Evolutionary conservation across 371 early-diverging fungal species (phyloP).

Genomic region (Apophysomyces elegans): DNA sequence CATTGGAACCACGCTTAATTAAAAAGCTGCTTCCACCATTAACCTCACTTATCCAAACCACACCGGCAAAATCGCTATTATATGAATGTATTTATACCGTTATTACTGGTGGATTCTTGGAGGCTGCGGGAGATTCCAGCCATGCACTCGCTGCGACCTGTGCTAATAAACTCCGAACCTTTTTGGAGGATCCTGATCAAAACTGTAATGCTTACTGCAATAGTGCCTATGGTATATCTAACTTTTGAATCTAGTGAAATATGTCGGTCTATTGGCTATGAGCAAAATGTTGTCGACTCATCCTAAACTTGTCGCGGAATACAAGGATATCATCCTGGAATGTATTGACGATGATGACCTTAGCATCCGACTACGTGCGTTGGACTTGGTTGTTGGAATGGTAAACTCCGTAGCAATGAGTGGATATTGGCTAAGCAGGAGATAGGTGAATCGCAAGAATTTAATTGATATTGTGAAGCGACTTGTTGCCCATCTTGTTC

Average conservation of each 20-base stretch:
- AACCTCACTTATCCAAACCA: conserved; percentile 83
- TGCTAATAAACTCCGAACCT: conserved; percentile 81
- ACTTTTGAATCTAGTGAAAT: conserved; percentile 68
- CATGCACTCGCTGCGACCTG: conserved; percentile 84
- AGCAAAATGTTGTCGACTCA: conserved; percentile 79
- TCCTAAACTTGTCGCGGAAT: conserved; percentile 83
- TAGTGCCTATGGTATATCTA: not conserved
- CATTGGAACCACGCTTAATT: conserved; percentile 90
- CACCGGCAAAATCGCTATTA: conserved; percentile 90
- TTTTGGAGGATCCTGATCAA: conserved; percentile 90
- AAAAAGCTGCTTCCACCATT: conserved; percentile 89
- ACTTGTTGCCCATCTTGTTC: conserved; percentile 78
- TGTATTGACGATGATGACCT: conserved; percentile 93
- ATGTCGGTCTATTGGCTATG: conserved; percentile 89
- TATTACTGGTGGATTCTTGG: conserved; percentile 87
- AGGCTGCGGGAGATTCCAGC: conserved; percentile 64
- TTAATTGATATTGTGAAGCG: conserved; percentile 82
- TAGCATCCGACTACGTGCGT: conserved; percentile 85
- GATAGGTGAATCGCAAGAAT: conserved; percentile 74
- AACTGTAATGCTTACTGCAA: conserved; percentile 67
- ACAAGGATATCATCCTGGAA: conserved; percentile 81
- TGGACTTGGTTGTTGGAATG: conserved; percentile 88
- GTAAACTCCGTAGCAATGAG: conserved; percentile 32
- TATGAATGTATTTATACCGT: conserved; percentile 96
- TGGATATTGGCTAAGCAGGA: not conserved